Conservation (phyloP, 106 monocot species). For the Dendrobium officinale region DNA sequence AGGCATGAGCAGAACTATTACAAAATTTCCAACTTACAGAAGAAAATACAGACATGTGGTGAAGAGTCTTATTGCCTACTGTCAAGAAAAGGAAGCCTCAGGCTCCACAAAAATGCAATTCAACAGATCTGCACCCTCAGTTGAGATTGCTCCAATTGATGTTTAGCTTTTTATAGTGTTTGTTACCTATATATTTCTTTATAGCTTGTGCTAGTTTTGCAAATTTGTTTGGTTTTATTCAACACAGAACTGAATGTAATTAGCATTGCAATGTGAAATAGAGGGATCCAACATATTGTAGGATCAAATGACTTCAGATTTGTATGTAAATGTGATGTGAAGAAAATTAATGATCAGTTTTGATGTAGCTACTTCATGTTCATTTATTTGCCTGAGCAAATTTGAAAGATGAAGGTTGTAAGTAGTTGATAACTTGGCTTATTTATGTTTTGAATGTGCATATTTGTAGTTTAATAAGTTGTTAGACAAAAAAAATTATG, state of each 20-base stretch:
- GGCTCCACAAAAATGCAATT: slow-evolving; percentile 16
- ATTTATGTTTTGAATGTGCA: too few species aligned
- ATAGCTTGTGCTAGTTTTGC: background rate
- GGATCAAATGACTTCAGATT: too few species aligned
- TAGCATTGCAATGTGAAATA: background rate
- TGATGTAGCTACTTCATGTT: too few species aligned
- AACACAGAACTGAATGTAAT: background rate
- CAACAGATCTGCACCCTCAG: slow-evolving; percentile 18
- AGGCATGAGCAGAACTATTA: slow-evolving; percentile 69
- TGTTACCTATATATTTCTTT: background rate
- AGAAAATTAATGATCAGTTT: too few species aligned
- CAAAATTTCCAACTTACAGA: slow-evolving; percentile 89
- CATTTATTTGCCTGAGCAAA: too few species aligned
- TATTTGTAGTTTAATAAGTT: too few species aligned
- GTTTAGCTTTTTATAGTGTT: slow-evolving; percentile 19
- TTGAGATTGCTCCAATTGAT: slow-evolving; percentile 28
- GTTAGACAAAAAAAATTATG: too few species aligned
- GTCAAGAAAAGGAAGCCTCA: slow-evolving; percentile 28
- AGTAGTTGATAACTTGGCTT: too few species aligned
- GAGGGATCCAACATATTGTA: too few species aligned
- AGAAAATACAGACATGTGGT: slow-evolving; percentile 70
- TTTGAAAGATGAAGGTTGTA: too few species aligned
- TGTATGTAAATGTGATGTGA: too few species aligned
- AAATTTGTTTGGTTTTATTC: background rate
- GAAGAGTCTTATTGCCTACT: slow-evolving; percentile 43